Base-by-base conservation (phyloP, 2,329 filamentous ascomycete genomes). In the Ophiosphaerella korrae region DNA sequence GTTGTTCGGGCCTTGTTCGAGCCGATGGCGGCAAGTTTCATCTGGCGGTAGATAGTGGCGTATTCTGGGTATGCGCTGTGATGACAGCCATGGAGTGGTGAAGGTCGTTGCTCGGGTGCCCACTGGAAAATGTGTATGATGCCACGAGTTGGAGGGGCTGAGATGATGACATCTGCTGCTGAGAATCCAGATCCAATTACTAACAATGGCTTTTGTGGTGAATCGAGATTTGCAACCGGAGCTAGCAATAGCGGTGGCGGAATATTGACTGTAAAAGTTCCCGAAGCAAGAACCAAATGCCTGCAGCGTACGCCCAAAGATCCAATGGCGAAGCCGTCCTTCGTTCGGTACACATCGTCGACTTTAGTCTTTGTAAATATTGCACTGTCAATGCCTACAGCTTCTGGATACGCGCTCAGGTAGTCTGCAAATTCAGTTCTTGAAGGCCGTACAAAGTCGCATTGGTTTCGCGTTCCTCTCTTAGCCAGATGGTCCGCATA, bases 41-140 rank as follows among this genome's bases (percentile, higher is more conserved):
- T 86, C 36, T 82, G 74, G 12, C 81, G 77, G 57, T 86, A 85
- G 1, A 86, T 75, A 7, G 79, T 77, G 1, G 84, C 83, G 62
- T 86, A 86, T 54, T 86, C 84, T 0, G 84, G 83, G 60, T 86
- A 86, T 26, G 83, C 83, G 38, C 82, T 78, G 40, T 82, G 80
- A 60, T 86, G 84, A 51, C 84, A 86, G 33, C 79, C 78, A 16
- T 80, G 79, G 11, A 86, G 68, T 2, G 83, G 84, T 0, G 82
- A 85, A 0, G 83, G 82, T 14, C 77, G 75, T 5, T 73, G 75
- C 7, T 82, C 75, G 0, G 82, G 81, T n/a, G 77, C 75, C 84
- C 84, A 86, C 63, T 81, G 81, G 66, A 80, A 86, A 45, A 85
- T 65, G 58, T 86, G 84, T n/a, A 86, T 68, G 37, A 86, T 78